Evolutionary conservation across 2,329 filamentous ascomycete species (phyloP).

Genomic region (Nothophaeocryptopus gaeumannii): DNA sequence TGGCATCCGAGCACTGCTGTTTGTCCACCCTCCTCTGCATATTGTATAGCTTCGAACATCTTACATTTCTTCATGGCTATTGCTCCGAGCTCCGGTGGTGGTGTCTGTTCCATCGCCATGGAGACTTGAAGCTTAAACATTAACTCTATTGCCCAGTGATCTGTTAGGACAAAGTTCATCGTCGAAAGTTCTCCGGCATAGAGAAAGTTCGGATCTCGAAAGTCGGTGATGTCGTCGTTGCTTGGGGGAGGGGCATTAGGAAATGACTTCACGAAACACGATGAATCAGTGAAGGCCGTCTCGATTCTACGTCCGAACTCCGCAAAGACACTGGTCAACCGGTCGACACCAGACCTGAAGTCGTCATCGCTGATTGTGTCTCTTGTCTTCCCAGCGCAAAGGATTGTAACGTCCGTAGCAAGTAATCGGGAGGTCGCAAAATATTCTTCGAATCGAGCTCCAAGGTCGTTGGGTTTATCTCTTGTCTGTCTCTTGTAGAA

Average conservation of each 20-base stretch:
- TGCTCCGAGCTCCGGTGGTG: constrained; percentile 54
- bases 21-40: constrained; percentile 66
- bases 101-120: constrained; percentile 49
- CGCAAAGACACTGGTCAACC: constrained; percentile 51
- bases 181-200: constrained; percentile 69
- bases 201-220: constrained; percentile 67
- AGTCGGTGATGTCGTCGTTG: constrained; percentile 68
- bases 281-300: constrained; percentile 58
- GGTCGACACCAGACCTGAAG: constrained; percentile 60
- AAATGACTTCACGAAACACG: constrained; percentile 64
- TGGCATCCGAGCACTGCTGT: constrained; percentile 72
- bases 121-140: constrained; percentile 77
- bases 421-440: constrained; percentile 67
- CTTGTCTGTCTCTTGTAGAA: constrained; percentile 61
- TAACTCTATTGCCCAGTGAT: constrained; percentile 74
- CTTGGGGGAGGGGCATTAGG: constrained; percentile 47
- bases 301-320: constrained; percentile 52
- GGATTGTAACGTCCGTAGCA: constrained; percentile 73
- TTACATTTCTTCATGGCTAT: constrained; percentile 71
- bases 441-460: constrained; percentile 61
- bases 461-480: constrained; percentile 60
- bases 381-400: constrained; percentile 68
- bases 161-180: constrained; percentile 70
- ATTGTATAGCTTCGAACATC: constrained; percentile 74
- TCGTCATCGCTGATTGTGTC: constrained; percentile 63